Base-by-base conservation (phyloP, 164 flowering plant genomes). In the Malania oleifera region DNA sequence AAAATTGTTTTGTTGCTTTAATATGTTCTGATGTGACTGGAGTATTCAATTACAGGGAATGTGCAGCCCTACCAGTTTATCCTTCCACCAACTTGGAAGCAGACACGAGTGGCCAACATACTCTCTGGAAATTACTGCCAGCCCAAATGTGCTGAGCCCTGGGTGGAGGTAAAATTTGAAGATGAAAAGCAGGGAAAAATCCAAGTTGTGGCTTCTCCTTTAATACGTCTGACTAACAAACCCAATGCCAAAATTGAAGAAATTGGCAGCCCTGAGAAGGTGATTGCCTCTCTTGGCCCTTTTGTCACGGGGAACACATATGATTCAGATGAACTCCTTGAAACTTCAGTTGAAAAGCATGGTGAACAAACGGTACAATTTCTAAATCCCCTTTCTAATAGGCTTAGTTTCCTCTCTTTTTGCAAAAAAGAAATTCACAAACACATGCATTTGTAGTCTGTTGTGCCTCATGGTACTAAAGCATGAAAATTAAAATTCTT, bases 141-240 rank as follows among this genome's bases (percentile, higher is more conserved):
- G 52, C 99, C 99, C 39, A 93, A 93, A 67, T 90, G 97, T 61
- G 97, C 99, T 29, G 97, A 93, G 80, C 99, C 99, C 0, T 93
- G 99, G 99, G 78, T 90, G 38, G 99, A 93, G 73, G 99, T 93
- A 28, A 93, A 86, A 46, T 93, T 93, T 43, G 99, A 93, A 62
- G 85, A 90, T 52, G 99, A 86, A 59, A 85, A 75, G 53, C 95
- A 93, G 24, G 99, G 99, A 1, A 90, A 93, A 65, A 70, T 93
- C 15, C 99, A 90, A 65, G 91, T 90, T 18, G 96, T 93, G 70
- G 97, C 91, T 55, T 83, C 99, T 38, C 96, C 99, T 34, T 65
- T 93, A 59, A 82, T 93, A 13, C 91, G 96, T 2, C 71, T 93
- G 13, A 90, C 96, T 17, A 90, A 93, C 76, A 93, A 85, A 57